Evolutionary conservation across 2,329 filamentous ascomycete genomes (phyloP).

Genomic region (Cytospora paraplurivora): DNA sequence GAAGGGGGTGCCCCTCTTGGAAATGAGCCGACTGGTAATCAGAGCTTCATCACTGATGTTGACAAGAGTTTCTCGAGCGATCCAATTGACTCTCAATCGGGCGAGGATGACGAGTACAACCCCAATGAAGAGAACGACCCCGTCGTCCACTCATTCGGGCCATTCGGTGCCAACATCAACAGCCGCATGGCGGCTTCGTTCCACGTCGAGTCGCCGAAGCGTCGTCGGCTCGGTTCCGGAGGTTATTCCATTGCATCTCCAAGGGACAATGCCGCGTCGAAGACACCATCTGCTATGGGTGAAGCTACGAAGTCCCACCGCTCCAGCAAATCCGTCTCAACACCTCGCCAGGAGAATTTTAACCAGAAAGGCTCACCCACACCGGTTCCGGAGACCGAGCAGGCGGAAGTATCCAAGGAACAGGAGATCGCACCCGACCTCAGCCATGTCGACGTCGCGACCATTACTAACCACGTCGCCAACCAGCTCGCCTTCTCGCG

Average conservation of each 20-base stretch:
- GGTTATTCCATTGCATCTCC: slow-evolving; percentile 11
- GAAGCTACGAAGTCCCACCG: slow-evolving; percentile 34
- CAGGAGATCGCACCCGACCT: slow-evolving; percentile 41
- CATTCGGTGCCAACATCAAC: slow-evolving; percentile 84
- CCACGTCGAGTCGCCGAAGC: slow-evolving; percentile 65
- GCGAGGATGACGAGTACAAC: slow-evolving; percentile 65
- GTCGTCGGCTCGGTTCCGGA: slow-evolving; percentile 28
- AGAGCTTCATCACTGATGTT: slow-evolving; percentile 53
- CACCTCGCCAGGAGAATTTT: slow-evolving; percentile 24
- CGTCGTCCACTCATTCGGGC: slow-evolving; percentile 87
- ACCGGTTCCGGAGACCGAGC: slow-evolving; percentile 20
- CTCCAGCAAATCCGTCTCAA: slow-evolving; percentile 35
- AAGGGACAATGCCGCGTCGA: slow-evolving; percentile 26
- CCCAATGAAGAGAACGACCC: slow-evolving; percentile 94
- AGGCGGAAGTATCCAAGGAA: slow-evolving; percentile 37
- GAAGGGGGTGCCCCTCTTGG: slow-evolving; percentile 42
- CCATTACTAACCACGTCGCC: slow-evolving; percentile 80
- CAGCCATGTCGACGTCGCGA: slow-evolving; percentile 42
- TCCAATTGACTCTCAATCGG: slow-evolving; percentile 49
- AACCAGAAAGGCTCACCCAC: slow-evolving; percentile 20
- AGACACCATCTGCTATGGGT: slow-evolving; percentile 30
- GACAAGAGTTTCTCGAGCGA: slow-evolving; percentile 61
- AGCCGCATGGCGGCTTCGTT: slow-evolving; percentile 76
- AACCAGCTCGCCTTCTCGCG: slow-evolving; percentile 96
- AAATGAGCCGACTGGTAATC: slow-evolving; percentile 6